Evolutionary conservation across 176 grass and related monocot species (phyloP).

Genomic region (Carex scoparia): DNA sequence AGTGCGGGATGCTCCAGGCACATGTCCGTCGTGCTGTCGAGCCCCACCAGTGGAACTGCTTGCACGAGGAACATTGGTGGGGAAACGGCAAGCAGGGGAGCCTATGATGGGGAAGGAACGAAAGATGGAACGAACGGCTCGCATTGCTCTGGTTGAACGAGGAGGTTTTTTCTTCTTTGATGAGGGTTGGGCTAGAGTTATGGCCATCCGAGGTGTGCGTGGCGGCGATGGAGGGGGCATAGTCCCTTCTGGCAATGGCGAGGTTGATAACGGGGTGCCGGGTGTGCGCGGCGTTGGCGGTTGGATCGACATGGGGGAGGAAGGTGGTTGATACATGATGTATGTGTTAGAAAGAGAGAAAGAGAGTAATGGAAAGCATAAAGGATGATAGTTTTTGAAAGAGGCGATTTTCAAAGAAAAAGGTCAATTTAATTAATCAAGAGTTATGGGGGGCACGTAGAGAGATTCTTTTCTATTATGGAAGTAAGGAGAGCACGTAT

Average conservation of each 20-base stretch:
- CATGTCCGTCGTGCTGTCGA: slow-evolving; percentile 44
- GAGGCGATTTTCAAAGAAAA: slow-evolving; percentile 5
- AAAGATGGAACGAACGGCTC: slow-evolving; percentile 72
- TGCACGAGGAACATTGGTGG: slow-evolving; percentile 28
- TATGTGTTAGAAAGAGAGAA: neutral
- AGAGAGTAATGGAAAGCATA: slow-evolving; percentile 1
- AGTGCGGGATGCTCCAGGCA: slow-evolving; percentile 57
- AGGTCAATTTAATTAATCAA: slow-evolving; percentile 12
- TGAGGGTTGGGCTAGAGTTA: slow-evolving; percentile 56
- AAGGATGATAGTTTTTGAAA: slow-evolving; percentile 14
- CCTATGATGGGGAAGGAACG: slow-evolving; percentile 73
- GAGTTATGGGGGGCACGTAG: slow-evolving; percentile 48
- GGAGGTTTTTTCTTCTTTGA: slow-evolving; percentile 47
- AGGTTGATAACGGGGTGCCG: neutral
- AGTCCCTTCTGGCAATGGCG: neutral
- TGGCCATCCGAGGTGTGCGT: slow-evolving; percentile 41
- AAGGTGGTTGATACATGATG: slow-evolving; percentile 35
- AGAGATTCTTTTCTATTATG: neutral
- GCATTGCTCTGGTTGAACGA: slow-evolving; percentile 46
- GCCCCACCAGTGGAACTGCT: slow-evolving; percentile 22
- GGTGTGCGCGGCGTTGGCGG: slow-evolving; percentile 47
- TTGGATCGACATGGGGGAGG: slow-evolving; percentile 55
- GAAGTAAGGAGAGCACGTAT: slow-evolving; percentile 27
- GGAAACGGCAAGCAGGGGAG: slow-evolving; percentile 67
- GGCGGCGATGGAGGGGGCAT: slow-evolving; percentile 31